Base-by-base conservation (phyloP, 768 basidiomycete species). In the Gymnopilus dilepis region DNA sequence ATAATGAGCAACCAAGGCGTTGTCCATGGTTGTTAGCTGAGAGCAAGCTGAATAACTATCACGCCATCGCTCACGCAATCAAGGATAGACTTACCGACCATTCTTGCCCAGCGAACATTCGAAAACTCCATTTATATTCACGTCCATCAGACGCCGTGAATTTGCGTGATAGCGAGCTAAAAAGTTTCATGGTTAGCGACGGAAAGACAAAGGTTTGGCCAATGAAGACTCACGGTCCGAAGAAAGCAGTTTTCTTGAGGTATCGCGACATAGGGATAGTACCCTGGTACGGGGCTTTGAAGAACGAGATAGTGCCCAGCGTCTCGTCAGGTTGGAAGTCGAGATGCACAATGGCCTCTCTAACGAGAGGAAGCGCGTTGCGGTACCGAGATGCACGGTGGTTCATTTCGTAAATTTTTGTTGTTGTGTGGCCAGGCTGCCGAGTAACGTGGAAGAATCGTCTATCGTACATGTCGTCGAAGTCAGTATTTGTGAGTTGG, bases 391-490 rank as follows among this genome's bases (percentile, higher is more conserved):
- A 84, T 45, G 87, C 84, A 17, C 89, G 86, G 50, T 85, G 82
- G 42, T 80, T 80, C 83, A 90, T 89, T 67, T 82, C 80, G 71
- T 88, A 90, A 53, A 92, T 82, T 70, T 84, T 83, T 7, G 86
- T 81, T 0, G 76, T 75, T 22, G 73, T 68, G 12, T 70, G 70
- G 9, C 80, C 80, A 4, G 86, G 82, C 21, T 77, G 73, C 3
- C 83, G 81, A 5, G 82, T 73, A 34, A 91, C 80, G 60, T 86
- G 88, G 53, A 89, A 81, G 77, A 89, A 91, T 64, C 86, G 75
- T 57, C 90, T 84, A 73, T 92, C 90, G 70, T 91, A 92, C 65
- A 91, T 83, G 67, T 92, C 90, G 70, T 90, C 89, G 63, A 86
- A 91, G 78, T 92, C 89, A 1, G 88, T 82, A 48, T 76, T 73